Base-by-base conservation (phyloP, 139 green algal species). In the Chlamydomonas asymmetrica region DNA sequence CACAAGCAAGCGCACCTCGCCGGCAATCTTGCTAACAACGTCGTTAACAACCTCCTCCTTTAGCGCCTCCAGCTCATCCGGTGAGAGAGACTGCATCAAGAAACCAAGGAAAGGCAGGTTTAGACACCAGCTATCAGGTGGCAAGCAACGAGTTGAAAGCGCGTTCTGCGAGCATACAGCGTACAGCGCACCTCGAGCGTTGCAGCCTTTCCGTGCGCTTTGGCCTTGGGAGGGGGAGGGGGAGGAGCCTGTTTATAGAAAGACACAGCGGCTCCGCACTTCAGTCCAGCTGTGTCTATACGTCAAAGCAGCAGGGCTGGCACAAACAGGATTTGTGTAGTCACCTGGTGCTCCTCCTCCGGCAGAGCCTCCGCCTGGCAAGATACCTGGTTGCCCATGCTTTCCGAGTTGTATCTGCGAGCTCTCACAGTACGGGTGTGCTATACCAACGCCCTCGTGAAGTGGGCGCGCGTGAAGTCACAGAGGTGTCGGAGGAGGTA, bases 1-100 rank as follows among this genome's bases (percentile, higher is more conserved):
- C 32, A 64, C 32, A 40, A 31, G 9, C n/a, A 39, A 16, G 23
- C 79, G 32, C 63, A 89, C 84, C 74, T 85, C 82, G 63, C 77
- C 78, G 25, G 78, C 64, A 29, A 90, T 63, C 70, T 88, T 88
- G 20, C 35, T 40, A 35, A 88, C 76, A 29, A 87, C 59, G 73
- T 90, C 85, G 34, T 85, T 60, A 7, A 90, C 80, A 4, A 90
- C 61, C 75, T 88, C 85, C 52, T 75, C n/a, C 80, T 90, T 90
- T 25, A 83, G 67, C 34, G 69, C 75, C 76, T 90, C 82, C 29
- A 90, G 45, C 56, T 90, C 85, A 31, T 78, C 80, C 0, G 60
- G 23, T 2, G 71, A 81, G 8, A 87, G 63, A 29, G 64, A 62
- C 75, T 74, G 65, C 57, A n/a, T n/a, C 8, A 27, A 62, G 32